Base-by-base conservation (phyloP, 345 rosid genomes). In the Trapa bicornis region DNA sequence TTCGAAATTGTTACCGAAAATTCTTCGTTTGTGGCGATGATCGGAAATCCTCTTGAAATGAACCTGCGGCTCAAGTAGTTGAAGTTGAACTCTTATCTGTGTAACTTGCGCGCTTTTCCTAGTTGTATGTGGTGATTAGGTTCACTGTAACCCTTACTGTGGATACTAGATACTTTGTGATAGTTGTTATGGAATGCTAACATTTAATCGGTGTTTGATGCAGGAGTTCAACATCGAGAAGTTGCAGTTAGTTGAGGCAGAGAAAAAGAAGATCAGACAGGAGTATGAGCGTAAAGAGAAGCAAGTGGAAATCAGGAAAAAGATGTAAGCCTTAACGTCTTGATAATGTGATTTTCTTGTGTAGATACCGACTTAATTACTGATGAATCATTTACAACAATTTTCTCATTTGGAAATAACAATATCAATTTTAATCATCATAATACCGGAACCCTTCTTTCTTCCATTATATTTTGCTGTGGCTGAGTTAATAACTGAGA, bases 171-270 rank as follows among this genome's bases (percentile, higher is more conserved):
- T 22, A 16, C 60, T 54, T 1, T 1, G 11, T 6, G 32, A n/a
- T 54, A 5, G 35, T n/a, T 0, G 60, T 54, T 6, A 6, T 8
- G n/a, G 35, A 54, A n/a, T 65, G 37, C 72, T 57, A 67, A 48
- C 33, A 33, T 43, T 58, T 13, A 37, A 52, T 9, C 1, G 47
- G 64, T 53, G 48, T 60, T 45, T 68, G 37, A 65, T 54, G 54
- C 73, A 94, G 99, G 99, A 94, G 78, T 91, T 94, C 89, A 91
- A 94, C 73, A 94, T 94, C 65, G 96, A 94, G 84, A 94, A 94
- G 81, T 75, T 94, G 81, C 97, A 86, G 75, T 70, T 91, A 52
- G 88, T 89, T 73, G 99, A 94, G 75, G 97, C 93, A 37, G 97
- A 87, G 91, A 94, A 94, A 91, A 94, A 89, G 87, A 94, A 89